These are phyloP conservation scores for Xylaria longipes DNA, from an alignment of 495 filamentous ascomycete genomes.

Conservation along the genomic window DNA sequence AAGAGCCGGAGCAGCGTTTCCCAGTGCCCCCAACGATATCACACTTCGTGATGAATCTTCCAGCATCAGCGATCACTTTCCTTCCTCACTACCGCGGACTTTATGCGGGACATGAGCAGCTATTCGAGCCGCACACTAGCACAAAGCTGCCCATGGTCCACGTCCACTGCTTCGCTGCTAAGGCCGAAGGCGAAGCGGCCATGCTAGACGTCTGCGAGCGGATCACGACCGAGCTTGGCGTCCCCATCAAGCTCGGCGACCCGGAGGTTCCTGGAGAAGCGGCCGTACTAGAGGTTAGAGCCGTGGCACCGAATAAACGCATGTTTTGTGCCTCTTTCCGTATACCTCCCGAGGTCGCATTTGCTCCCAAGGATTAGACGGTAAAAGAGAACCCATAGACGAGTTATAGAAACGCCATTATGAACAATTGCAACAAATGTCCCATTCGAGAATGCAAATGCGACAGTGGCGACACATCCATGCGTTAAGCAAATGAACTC, in stretches of 20 bases:
- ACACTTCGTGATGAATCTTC: constrained; percentile 98
- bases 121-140: constrained; percentile 67
- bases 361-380: constrained; percentile 50
- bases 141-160: constrained; percentile 80
- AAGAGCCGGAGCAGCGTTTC: constrained; percentile 43
- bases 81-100: constrained; percentile 83
- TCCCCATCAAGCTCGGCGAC: constrained; percentile 65
- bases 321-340: constrained; percentile 97
- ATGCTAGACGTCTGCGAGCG: constrained; percentile 70
- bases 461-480: neutral
- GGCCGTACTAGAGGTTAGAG: constrained; percentile 76
- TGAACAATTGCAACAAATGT: constrained; percentile 5
- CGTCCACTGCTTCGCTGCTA: constrained; percentile 86
- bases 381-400: constrained; percentile 1
- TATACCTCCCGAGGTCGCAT: constrained; percentile 81
- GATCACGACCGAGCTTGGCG: constrained; percentile 65
- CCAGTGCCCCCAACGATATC: constrained; percentile 72
- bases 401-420: constrained; percentile 3
- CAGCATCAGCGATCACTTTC: constrained; percentile 85
- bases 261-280: constrained; percentile 62
- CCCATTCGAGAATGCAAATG: neutral
- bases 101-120: constrained; percentile 69
- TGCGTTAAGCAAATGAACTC: neutral
- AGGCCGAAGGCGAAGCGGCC: constrained; percentile 69
- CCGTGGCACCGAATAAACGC: constrained; percentile 90